Percentiles rank a stretch among this genome's conserved stretches.
Conservation (phyloP, 208 protist genomes). For the Spironucleus salmonicida region DNA sequence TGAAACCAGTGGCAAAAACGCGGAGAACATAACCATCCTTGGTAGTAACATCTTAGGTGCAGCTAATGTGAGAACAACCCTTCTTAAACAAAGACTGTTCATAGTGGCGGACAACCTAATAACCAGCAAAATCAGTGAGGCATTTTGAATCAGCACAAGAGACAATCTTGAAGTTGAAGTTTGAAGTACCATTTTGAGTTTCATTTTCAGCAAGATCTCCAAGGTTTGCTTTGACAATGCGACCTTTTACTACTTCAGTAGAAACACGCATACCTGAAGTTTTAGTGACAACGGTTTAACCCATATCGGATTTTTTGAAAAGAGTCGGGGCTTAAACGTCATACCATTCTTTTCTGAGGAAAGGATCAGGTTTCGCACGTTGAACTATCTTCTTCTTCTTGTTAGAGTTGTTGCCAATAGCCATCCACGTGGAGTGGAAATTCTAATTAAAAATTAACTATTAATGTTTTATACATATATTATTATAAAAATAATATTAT, state of each 20-base stretch:
- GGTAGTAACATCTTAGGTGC: conserved; percentile 57
- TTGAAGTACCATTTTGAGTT: conserved; percentile 36
- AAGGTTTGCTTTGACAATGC: conserved; percentile 85
- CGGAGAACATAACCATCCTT: conserved; percentile 64
- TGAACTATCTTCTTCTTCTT: conserved; percentile 24
- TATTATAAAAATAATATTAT: not conserved
- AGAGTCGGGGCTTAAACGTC: conserved; percentile 80
- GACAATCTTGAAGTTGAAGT: conserved; percentile 79
- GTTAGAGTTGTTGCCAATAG: conserved; percentile 10
- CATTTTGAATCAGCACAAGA: conserved; percentile 81
- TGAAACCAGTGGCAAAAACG: conserved; percentile 91
- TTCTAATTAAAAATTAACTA: not conserved
- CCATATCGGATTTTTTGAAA: conserved; percentile 75
- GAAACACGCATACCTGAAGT: conserved; percentile 70
- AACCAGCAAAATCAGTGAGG: conserved; percentile 93
- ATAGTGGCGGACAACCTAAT: conserved; percentile 91
- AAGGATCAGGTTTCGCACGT: conserved; percentile 14
- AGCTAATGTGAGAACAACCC: conserved; percentile 92
- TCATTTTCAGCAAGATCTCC: conserved; percentile 80
- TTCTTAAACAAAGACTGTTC: conserved; percentile 83
- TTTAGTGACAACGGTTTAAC: conserved; percentile 88
- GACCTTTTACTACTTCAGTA: conserved; percentile 74
- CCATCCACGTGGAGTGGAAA: not conserved
- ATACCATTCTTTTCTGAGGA: conserved; percentile 92
- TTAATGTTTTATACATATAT: not conserved